Base-by-base conservation (phyloP, 2,329 filamentous ascomycete genomes). In the Ophiostoma quercus region DNA sequence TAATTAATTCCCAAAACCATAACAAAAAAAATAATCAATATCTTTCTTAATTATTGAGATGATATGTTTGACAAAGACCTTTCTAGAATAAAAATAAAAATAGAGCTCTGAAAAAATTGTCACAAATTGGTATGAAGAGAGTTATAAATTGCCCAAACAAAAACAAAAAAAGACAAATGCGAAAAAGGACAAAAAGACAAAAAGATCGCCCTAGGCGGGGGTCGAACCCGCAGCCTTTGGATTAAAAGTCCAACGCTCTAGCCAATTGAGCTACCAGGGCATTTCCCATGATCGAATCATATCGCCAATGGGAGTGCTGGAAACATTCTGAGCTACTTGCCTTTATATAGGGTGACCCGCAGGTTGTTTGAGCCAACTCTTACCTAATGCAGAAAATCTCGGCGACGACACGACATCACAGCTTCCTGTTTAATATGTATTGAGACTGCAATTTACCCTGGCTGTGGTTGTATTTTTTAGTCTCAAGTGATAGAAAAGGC, bases 231-330 rank as follows among this genome's bases (percentile, higher is more conserved):
- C 67, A 68, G 54, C 67, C 67, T 68, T 68, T 54, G 67, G 67
- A 68, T 68, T 68, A 68, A 68, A 68, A 68, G 67, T 68, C 67
- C 67, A 54, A 68, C 67, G 67, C 67, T 68, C 67, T 68, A 68
- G 67, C 67, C 67, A 68, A 68, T 68, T 68, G 67, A 68, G 67
- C 67, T 68, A 68, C 67, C 67, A 68, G 67, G 67, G 67, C 67
- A 54, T 67, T 12, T 66, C 25, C 2, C 8, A 66, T n/a, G 25
- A 39, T 43, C 65, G 65, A 66, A 47, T 66, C 11, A 43, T 16
- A 19, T 66, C 65, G 65, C 65, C 65, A 66, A 66, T 66, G 25
- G 65, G 39, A 66, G 19, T 39, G 65, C 37, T 66, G 65, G 39
- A 66, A 66, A 43, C 16, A 14, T 3, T 37, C 14, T 2, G 1